Percentiles rank a stretch among this genome's conserved stretches.
These are phyloP conservation scores for Rhizophagus sp. DNA, from an alignment of 192 early-diverging fungal genomes.

Conservation along the genomic window DNA sequence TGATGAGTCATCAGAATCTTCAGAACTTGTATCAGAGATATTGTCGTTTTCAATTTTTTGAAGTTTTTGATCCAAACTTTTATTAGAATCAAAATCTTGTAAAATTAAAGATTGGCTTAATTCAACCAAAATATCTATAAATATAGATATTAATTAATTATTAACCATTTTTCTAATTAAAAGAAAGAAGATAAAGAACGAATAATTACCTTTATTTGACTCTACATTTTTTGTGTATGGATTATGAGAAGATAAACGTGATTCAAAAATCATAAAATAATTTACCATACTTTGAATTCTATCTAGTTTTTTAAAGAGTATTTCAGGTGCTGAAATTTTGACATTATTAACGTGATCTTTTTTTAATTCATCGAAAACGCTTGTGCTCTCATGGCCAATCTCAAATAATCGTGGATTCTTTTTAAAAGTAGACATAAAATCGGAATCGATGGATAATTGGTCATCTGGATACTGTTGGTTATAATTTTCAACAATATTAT, in stretches of 20 bases:
- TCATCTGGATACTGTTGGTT: not conserved
- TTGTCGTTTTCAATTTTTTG: not conserved
- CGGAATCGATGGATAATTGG: not conserved
- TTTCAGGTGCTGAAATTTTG: not conserved
- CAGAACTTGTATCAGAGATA: not conserved
- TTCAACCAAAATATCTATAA: too few species aligned
- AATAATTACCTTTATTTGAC: not conserved
- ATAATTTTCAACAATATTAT: not conserved
- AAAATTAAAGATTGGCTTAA: not conserved
- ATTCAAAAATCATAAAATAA: not conserved
- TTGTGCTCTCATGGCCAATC: not conserved
- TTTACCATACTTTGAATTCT: not conserved
- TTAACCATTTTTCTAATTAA: too few species aligned
- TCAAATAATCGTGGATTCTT: too few species aligned
- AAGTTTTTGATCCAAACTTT: too few species aligned
- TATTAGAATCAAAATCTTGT: not conserved
- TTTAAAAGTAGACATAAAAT: not conserved
- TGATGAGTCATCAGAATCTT: not conserved
- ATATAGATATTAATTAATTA: too few species aligned
- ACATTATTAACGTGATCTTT: not conserved
- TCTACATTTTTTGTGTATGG: not conserved
- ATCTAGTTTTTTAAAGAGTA: not conserved
- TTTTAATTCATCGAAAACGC: not conserved
- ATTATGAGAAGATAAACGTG: not conserved
- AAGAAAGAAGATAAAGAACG: too few species aligned